Evolutionary conservation across 805 yeast species (phyloP), one percentile per base, ranked within the genome.

Genomic region (Candida hispaniensis): DNA sequence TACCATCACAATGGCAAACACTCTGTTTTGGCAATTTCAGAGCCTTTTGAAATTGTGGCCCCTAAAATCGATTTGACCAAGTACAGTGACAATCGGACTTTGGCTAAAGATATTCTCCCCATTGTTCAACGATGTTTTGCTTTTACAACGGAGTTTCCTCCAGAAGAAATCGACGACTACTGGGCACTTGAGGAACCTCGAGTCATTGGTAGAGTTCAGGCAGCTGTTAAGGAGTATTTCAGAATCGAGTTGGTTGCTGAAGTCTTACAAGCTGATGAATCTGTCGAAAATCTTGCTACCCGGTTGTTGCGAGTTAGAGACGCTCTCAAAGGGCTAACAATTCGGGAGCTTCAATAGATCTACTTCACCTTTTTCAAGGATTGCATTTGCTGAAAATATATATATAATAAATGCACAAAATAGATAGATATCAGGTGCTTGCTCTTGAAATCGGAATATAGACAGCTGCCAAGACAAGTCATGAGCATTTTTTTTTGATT

Each of bases 1-100:
- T 76, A 76, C 47, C 91, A 80, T 49, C 61, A 68, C 34, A 67
- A 64, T 30, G 73, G 71, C 14, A 67, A 73, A 29, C 93, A 80
- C 50, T 75, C 72, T 39, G 93, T 79, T n/a, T 61, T 73, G 14
- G 63, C 65, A 42, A 66, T 73, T 18, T 71, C 85, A 0, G 64
- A 62, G 39, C 81, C 85, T 12, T 76, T 80, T 51, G 79, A 75
- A 51, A 60, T 80, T 27, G 61, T 58, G 19, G 49, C 62, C 17
- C 64, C 67, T 6, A 40, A 48, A 15, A 22, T 26, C 13, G 44
- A 33, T 5, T 18, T 32, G 4, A 47, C 74, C 6, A 48, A 53
- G 2, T 60, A 50, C 11, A 43, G 36, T 2, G 51, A 51, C 13
- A 48, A 47, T 23, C 56, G 55, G n/a, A 42, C 44, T 6, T 46